Base-by-base conservation (phyloP, 108 stramenopile species). In the Cyclotella distinguenda region DNA sequence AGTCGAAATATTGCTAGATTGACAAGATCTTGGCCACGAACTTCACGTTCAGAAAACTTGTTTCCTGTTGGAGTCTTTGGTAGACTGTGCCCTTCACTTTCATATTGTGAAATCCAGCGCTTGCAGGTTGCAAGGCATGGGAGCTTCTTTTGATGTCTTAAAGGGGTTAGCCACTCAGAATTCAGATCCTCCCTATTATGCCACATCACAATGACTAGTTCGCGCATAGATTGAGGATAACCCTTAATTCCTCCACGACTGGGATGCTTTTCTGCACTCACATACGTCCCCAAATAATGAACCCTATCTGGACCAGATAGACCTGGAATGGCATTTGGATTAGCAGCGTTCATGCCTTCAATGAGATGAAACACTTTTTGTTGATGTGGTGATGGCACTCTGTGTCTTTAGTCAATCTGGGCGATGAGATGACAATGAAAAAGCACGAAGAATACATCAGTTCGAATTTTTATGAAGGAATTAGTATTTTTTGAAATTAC, bases 1-100 rank as follows among this genome's bases (percentile, higher is more conserved):
- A 35, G 10, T 23, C 55, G 43, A 48, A 47, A 67, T 1, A 67
- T 15, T 13, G 66, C 55, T 42, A 67, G 66, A 43, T 67, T 53
- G 4, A 67, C 5, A 1, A 67, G 46, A 46, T 57, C 52, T 28
- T 34, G n/a, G 1, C 66, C 66, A 11, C 48, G 54, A 56, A 67
- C 45, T 31, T 67, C 66, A 3, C 66, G 23, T 28, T 30, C n/a
- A 9, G 66, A 67, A 36, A 31, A n/a, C 9, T 15, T 10, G 28
- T 67, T 67, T 5, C 54, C 66, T 2, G 66, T 67, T 3, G 38
- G 4, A 3, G 43, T 12, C 54, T 46, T 67, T 27, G 54, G 43
- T 1, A 18, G 28, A 3, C 33, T 39, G 23, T 56, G 54, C 7
- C 66, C 54, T 11, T 56, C n/a, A 12, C 11, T n/a, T 11, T 33